phyloP scores from a whole-genome alignment of 352 stramenopile species.

The Phytopythium vexans region DNA sequence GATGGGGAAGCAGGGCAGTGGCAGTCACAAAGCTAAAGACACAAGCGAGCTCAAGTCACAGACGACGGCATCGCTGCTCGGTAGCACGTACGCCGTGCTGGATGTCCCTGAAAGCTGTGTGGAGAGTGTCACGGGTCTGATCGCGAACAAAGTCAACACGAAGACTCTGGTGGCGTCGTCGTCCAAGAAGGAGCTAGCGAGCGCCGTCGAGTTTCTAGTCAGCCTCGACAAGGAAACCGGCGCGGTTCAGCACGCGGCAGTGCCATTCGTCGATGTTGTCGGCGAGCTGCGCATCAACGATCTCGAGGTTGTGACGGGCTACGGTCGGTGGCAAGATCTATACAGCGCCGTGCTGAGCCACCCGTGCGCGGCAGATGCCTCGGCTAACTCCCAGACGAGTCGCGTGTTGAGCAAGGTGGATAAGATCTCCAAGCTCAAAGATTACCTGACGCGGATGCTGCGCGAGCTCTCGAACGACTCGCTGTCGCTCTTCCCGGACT shows the following conservation, averaged over 20 bases:
- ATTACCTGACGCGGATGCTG: conserved; percentile 58
- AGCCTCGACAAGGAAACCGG: conserved; percentile 75
- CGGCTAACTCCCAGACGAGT: conserved; percentile 20
- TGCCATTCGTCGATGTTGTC: conserved; percentile 66
- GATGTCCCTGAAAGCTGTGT: conserved; percentile 80
- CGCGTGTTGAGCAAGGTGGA: conserved; percentile 70
- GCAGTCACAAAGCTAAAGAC: conserved; percentile 30
- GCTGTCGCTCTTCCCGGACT: conserved; percentile 96
- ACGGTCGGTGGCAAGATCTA: conserved; percentile 56
- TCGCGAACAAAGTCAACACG: conserved; percentile 44
- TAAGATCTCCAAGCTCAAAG: conserved; percentile 68
- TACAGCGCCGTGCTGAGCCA: conserved; percentile 50
- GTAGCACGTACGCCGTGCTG: conserved; percentile 64
- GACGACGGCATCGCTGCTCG: conserved; percentile 51
- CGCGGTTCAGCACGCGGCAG: conserved; percentile 31
- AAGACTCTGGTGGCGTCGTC: conserved; percentile 58
- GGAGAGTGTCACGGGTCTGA: conserved; percentile 52
- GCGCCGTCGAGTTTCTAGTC: conserved; percentile 60
- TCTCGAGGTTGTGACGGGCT: conserved; percentile 69
- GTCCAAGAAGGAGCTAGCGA: conserved; percentile 74
- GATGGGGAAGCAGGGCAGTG: conserved; percentile 16
- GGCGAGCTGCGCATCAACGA: conserved; percentile 78
- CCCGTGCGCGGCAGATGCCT: conserved; percentile 30
- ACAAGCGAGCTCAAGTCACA: conserved; percentile 43
- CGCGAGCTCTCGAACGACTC: conserved; percentile 83